Base-by-base conservation (phyloP, 495 filamentous ascomycete species). In the Oleoguttula mirabilis region DNA sequence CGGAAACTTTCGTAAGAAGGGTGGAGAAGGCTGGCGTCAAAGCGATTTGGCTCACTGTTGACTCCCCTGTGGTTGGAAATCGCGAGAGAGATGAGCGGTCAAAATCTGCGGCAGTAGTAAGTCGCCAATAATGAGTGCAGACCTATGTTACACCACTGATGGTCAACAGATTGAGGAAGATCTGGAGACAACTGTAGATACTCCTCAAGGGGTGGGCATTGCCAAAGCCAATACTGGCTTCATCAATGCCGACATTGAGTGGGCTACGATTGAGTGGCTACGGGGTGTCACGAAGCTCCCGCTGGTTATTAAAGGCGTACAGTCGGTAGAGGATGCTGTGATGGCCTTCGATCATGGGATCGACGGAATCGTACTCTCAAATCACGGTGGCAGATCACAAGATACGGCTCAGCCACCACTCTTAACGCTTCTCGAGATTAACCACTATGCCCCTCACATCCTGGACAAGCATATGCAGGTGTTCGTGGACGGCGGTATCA, bases 371-470 rank as follows among this genome's bases (percentile, higher is more conserved):
- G 60, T 71, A 25, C 53, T 74, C 3, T 72, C 66, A 36, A 85
- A 84, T 42, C 82, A 85, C 54, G 82, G 82, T 3, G 82, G 80
- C 0, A 55, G 82, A 21, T 73, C 70, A 46, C 54, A 80, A 2
- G 81, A 87, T 49, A 79, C 74, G 11, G 50, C 71, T 0, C 74
- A 73, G 0, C 66, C 79, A 5, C 69, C 72, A 0, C 66, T 85
- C n/a, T 52, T 81, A 45, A 64, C 71, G 1, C 55, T 84, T 23
- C 57, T 83, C 10, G 79, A 79, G 43, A 56, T 82, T 50, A 72
- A 77, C 44, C 61, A 66, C 56, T 61, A 64, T 47, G 69, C 72
- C 49, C 66, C 73, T 3, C 52, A 74, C 56, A 54, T 81, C 2
- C 76, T 82, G 50, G 64, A 67, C 5, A 21, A 22, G 19, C 12